Conservation (phyloP, 2,329 filamentous ascomycete species). For the Aspergillus floridensis region DNA sequence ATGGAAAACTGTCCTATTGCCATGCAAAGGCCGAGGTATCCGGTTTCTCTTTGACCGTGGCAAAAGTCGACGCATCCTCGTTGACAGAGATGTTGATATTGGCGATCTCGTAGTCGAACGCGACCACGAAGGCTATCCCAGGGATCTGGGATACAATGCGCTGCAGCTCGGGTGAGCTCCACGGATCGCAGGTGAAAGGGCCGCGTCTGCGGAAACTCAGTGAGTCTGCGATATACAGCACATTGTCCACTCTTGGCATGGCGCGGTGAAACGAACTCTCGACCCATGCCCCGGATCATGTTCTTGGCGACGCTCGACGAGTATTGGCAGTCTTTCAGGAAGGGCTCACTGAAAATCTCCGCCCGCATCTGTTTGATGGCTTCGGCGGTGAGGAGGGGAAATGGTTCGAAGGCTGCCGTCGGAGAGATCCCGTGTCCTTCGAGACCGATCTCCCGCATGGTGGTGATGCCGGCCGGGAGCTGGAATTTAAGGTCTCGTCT, state of each 20-base stretch:
- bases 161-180: conserved; percentile 55
- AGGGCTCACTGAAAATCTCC: conserved; percentile 57
- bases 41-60: too few relatives aligned
- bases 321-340: conserved; percentile 56
- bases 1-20: conserved; percentile 58
- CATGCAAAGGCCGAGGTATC: conserved; percentile 1
- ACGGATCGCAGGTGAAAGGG: conserved; percentile 60
- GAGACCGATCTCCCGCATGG: background rate
- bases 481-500: background rate
- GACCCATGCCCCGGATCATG: conserved; percentile 54
- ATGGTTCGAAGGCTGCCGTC: background rate
- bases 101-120: conserved; percentile 58
- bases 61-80: background rate
- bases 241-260: background rate
- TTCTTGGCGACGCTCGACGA: conserved; percentile 54
- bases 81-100: conserved; percentile 56
- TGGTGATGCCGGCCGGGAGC: background rate
- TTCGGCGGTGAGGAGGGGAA: background rate
- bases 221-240: conserved; percentile 33
- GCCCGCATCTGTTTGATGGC: background rate
- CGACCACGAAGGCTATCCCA: conserved; percentile 57
- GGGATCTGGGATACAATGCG: conserved; percentile 56
- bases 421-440: background rate
- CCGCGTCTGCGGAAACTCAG: conserved; percentile 46
- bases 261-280: conserved; percentile 47